These are phyloP conservation scores for Globisporangium mamillatum DNA, from an alignment of 352 stramenopile species.

Conservation along the genomic window DNA sequence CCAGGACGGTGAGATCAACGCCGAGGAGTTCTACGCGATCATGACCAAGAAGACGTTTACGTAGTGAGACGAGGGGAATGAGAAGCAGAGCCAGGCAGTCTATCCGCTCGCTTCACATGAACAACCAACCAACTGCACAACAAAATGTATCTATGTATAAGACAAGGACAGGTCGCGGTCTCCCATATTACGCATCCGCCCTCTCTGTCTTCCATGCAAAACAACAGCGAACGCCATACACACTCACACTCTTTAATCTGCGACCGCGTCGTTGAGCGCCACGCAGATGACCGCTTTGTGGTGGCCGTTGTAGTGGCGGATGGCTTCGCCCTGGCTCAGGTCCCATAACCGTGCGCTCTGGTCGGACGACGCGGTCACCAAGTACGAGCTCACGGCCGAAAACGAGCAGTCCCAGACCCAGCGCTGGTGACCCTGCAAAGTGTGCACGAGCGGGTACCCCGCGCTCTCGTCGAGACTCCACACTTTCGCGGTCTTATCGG, in stretches of 20 bases:
- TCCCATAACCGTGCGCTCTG: constrained; percentile 97
- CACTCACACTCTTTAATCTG: constrained; percentile 30
- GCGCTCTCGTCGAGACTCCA: constrained; percentile 59
- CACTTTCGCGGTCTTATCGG: constrained; percentile 92
- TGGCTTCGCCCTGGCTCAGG: constrained; percentile 85
- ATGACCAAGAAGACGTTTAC: constrained; percentile 97
- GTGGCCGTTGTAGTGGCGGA: constrained; percentile 88
- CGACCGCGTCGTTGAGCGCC: constrained; percentile 82
- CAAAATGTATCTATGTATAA: constrained; percentile 15
- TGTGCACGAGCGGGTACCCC: constrained; percentile 62
- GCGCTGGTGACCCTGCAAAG: constrained; percentile 87
- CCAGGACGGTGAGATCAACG: constrained; percentile 95
- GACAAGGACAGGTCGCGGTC: background rate
- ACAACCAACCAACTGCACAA: background rate
- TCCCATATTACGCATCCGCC: background rate
- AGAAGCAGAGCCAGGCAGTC: background rate
- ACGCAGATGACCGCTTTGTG: constrained; percentile 90
- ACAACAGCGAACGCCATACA: constrained; percentile 1
- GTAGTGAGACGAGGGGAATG: constrained; percentile 14
- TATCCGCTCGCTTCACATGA: too few relatives aligned
- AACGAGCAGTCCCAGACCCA: constrained; percentile 99
- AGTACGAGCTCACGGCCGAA: constrained; percentile 96
- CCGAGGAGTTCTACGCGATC: constrained; percentile 98
- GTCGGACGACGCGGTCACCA: constrained; percentile 97
- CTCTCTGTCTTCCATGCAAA: background rate